Percentiles rank a stretch among this genome's conserved stretches.
Evolutionary conservation across 1,139 yeast genomes (phyloP).

Genomic region (Yamadazyma mexicana): DNA sequence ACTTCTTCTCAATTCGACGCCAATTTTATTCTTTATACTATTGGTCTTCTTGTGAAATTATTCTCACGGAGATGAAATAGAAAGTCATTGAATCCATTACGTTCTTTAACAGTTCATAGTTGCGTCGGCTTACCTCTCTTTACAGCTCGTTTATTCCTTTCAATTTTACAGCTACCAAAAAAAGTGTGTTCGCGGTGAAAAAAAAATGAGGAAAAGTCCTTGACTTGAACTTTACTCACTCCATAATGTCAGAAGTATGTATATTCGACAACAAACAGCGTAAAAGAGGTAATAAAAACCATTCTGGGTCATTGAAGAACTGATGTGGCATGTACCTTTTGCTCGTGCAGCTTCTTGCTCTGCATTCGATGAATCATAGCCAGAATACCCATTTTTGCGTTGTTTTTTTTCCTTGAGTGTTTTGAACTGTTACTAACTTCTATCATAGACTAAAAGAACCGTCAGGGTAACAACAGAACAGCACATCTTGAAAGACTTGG

Average conservation of each 20-base stretch:
- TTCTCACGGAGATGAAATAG: too few species aligned
- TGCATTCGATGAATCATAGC: too few species aligned
- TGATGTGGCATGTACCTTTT: too few species aligned
- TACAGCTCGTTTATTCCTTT: not conserved
- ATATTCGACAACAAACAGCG: not conserved
- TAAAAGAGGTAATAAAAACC: not conserved
- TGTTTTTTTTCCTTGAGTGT: not conserved
- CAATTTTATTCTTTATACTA: conserved; percentile 3
- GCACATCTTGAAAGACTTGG: conserved; percentile 77
- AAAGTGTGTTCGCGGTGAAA: conserved; percentile 3
- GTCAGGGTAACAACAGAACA: conserved; percentile 88
- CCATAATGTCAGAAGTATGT: conserved; percentile 16
- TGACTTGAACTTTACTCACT: not conserved
- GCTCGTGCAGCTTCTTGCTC: too few species aligned
- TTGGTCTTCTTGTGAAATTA: conserved; percentile 1
- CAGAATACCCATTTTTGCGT: too few species aligned
- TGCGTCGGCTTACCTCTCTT: not conserved
- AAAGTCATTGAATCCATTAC: too few species aligned
- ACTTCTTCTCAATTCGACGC: conserved; percentile 5
- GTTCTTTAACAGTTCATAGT: too few species aligned
- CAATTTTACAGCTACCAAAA: not conserved
- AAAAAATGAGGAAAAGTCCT: conserved; percentile 2
- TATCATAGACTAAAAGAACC: conserved; percentile 70
- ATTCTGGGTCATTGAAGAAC: not conserved
- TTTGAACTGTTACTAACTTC: conserved; percentile 14